Evolutionary conservation across 176 grass and related monocot genomes (phyloP).

Genomic region (Carex littledalei): DNA sequence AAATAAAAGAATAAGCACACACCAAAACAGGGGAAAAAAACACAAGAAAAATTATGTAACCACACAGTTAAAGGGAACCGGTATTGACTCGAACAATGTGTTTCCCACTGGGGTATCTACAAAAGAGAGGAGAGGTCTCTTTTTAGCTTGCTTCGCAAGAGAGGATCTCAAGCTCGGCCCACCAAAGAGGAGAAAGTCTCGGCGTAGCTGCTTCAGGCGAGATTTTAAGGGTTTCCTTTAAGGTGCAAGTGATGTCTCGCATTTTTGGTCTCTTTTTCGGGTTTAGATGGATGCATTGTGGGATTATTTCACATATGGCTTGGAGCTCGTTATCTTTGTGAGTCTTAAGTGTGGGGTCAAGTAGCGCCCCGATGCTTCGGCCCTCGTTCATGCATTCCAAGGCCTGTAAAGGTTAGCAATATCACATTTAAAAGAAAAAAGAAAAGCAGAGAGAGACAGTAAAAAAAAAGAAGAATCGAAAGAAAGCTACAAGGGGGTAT

Average conservation of each 20-base stretch:
- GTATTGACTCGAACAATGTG: neutral
- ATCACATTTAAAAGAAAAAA: neutral
- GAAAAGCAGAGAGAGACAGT: neutral
- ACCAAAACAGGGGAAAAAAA: neutral
- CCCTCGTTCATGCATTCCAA: constrained; percentile 63
- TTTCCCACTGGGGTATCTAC: constrained; percentile 28
- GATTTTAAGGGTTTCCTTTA: constrained; percentile 50
- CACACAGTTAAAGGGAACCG: neutral
- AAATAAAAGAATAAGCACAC: constrained; percentile 9
- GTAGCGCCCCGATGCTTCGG: constrained; percentile 40
- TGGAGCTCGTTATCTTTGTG: constrained; percentile 70
- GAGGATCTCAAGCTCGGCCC: constrained; percentile 99
- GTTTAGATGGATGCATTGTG: constrained; percentile 61
- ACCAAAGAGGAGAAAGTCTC: constrained; percentile 90
- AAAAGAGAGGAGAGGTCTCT: neutral
- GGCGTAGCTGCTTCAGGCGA: constrained; percentile 82
- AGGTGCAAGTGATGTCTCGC: constrained; percentile 49
- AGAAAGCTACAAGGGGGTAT: neutral
- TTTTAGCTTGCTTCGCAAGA: constrained; percentile 88
- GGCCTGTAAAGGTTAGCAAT: constrained; percentile 35
- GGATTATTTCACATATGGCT: constrained; percentile 65
- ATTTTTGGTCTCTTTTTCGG: constrained; percentile 76
- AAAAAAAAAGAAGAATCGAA: neutral
- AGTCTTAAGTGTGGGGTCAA: constrained; percentile 62
- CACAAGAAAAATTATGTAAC: neutral